Percentiles rank a stretch among this genome's conserved stretches.
Evolutionary conservation across 2,329 filamentous ascomycete species (phyloP).

Genomic region (Aspergillus tanneri): DNA sequence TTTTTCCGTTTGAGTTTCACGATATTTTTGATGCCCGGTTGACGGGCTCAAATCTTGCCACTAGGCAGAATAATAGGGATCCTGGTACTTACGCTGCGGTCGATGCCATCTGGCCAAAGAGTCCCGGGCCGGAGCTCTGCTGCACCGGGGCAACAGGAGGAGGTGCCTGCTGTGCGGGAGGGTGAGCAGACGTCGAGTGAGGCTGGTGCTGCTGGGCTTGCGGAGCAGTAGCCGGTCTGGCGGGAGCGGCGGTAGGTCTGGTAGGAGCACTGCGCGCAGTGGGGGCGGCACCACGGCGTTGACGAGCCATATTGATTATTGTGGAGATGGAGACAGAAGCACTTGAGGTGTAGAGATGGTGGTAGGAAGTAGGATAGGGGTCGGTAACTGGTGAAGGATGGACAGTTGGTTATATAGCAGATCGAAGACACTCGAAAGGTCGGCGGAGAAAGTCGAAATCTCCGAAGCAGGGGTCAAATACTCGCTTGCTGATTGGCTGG

Average conservation of each 20-base stretch:
- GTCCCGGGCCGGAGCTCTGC: conserved; percentile 68
- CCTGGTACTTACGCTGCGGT: conserved; percentile 93
- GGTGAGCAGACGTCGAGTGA: conserved; percentile 63
- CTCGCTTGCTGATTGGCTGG: conserved; percentile 14
- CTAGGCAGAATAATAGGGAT: not conserved
- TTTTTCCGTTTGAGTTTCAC: too few species aligned
- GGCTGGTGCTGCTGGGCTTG: conserved; percentile 63
- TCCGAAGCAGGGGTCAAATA: conserved; percentile 21
- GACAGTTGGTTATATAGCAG: conserved; percentile 17
- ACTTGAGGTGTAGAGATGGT: conserved; percentile 21
- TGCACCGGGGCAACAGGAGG: conserved; percentile 45
- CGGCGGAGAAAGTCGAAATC: conserved; percentile 27
- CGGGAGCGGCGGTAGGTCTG: conserved; percentile 64
- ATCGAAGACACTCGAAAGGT: conserved; percentile 20
- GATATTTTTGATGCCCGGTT: too few species aligned
- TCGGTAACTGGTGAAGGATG: not conserved
- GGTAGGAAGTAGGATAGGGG: conserved; percentile 22
- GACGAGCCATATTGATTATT: conserved; percentile 67
- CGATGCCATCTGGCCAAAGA: conserved; percentile 95
- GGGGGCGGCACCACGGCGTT: conserved; percentile 63
- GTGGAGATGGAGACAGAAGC: conserved; percentile 23
- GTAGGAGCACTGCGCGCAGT: conserved; percentile 58
- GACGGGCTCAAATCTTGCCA: not conserved
- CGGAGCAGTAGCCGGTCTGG: conserved; percentile 54
- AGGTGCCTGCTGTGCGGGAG: conserved; percentile 51